phyloP scores from a whole-genome alignment of 1,284 basidiomycete species.

The Entoloma clypeatum region DNA sequence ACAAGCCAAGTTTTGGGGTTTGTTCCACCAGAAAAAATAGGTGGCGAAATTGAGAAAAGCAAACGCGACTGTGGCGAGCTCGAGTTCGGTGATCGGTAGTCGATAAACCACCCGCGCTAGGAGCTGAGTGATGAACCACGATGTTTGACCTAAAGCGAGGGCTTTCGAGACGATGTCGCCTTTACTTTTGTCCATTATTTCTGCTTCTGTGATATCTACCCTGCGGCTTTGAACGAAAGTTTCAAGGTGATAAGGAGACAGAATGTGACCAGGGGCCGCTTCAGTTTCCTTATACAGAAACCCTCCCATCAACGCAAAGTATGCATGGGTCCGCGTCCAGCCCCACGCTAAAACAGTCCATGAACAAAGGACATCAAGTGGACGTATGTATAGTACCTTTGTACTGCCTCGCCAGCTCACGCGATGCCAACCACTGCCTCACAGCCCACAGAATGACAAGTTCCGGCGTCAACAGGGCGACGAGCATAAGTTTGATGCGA shows the following conservation, averaged over 20 bases:
- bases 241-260: constrained; percentile 1
- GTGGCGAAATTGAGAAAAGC: constrained; percentile 11
- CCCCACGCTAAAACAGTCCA: constrained; percentile 4
- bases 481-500: constrained; percentile 10
- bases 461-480: constrained; percentile 16
- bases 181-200: constrained; percentile 24
- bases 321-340: constrained; percentile 23
- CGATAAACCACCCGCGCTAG: constrained; percentile 9
- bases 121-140: constrained; percentile 18
- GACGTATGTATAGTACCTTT: neutral
- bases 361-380: neutral
- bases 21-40: constrained; percentile 19
- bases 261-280: neutral
- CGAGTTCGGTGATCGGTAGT: constrained; percentile 16
- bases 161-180: constrained; percentile 17
- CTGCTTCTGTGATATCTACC: constrained; percentile 11
- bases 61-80: constrained; percentile 15
- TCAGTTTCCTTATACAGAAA: constrained; percentile 9
- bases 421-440: constrained; percentile 17
- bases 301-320: constrained; percentile 26
- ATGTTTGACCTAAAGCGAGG: constrained; percentile 15
- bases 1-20: too few species aligned
- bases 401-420: constrained; percentile 5
- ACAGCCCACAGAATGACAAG: constrained; percentile 16
- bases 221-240: neutral